Base-by-base conservation (phyloP, 2,329 filamentous ascomycete species). In the Graphilbum fragrans region DNA sequence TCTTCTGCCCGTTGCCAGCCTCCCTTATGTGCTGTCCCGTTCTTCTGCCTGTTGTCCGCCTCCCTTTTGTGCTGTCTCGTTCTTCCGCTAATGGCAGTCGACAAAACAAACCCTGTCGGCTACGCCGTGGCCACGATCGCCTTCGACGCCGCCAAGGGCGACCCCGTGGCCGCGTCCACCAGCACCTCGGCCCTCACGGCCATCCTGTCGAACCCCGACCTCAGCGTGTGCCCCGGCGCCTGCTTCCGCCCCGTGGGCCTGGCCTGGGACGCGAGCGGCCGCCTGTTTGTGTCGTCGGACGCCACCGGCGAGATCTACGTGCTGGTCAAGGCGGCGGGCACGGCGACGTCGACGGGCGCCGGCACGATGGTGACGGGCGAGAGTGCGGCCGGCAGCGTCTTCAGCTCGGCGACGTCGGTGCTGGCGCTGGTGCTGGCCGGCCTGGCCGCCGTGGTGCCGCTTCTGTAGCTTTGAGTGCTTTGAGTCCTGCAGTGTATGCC, bases 201-300 rank as follows among this genome's bases (percentile, higher is more conserved):
- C 45, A 63, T 83, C 44, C 59, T 83, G 22, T 59, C 62, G 41
- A 81, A 80, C 49, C 49, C 59, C 2, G 66, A 80, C 49, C 57
- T 69, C 5, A 58, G 59, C 11, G 54, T 55, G 4, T 82, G 79
- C 45, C 75, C 74, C 0, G 59, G 61, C 34, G 52, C 55, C 4
- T 83, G 78, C 57, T 77, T 83, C 59, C 66, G 78, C 3, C 78
- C 79, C 21, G 75, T 75, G 1, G 74, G 76, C 2, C 58, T 83
- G 7, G 67, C 66, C 1, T 62, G 66, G 48, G 70, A 74, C 54
- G 47, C 48, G 9, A 50, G 65, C 34, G 73, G 69, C 8, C 61
- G 78, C 7, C 57, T 84, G 9, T 83, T 72, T 58, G 70, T 82
- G 62, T 72, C 64, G 43, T 76, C 69, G 5, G 80, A 83, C 54